Evolutionary conservation across 2,329 filamentous ascomycete species (phyloP).

Genomic region (Shiraia bambusicola): DNA sequence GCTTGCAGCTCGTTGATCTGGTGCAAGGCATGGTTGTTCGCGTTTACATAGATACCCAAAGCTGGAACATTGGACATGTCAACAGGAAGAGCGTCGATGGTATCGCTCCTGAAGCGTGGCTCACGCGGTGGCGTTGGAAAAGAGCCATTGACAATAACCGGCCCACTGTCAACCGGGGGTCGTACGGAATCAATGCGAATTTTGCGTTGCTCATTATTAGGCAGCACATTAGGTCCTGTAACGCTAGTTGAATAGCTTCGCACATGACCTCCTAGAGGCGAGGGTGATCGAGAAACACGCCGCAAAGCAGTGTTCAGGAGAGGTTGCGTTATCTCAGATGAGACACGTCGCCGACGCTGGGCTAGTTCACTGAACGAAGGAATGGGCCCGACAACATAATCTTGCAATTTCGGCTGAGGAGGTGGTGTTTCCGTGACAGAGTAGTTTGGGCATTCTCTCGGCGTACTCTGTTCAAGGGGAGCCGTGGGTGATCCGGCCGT

Average conservation of each 20-base stretch:
- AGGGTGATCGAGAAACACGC: constrained; percentile 49
- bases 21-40: constrained; percentile 26
- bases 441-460: constrained; percentile 55
- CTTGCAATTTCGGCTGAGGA: constrained; percentile 42
- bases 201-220: constrained; percentile 23
- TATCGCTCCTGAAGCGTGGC: constrained; percentile 26
- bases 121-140: constrained; percentile 35
- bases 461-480: constrained; percentile 39
- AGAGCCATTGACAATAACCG: constrained; percentile 46
- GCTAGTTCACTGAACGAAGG: constrained; percentile 45
- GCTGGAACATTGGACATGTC: constrained; percentile 20
- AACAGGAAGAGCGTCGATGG: constrained; percentile 23
- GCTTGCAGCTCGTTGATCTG: constrained; percentile 30
- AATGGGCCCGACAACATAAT: constrained; percentile 39
- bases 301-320: constrained; percentile 41
- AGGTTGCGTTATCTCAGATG: constrained; percentile 45
- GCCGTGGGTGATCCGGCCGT: background rate
- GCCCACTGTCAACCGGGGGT: constrained; percentile 33
- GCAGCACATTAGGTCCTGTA: constrained; percentile 11
- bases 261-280: constrained; percentile 48
- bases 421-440: constrained; percentile 50
- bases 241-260: constrained; percentile 44
- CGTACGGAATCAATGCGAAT: constrained; percentile 32
- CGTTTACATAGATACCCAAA: constrained; percentile 28
- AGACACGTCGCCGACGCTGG: constrained; percentile 46